Evolutionary conservation across 257 asterid genomes (phyloP), one percentile per base, ranked within the genome.

Genomic region (Hygrophila difformis): DNA sequence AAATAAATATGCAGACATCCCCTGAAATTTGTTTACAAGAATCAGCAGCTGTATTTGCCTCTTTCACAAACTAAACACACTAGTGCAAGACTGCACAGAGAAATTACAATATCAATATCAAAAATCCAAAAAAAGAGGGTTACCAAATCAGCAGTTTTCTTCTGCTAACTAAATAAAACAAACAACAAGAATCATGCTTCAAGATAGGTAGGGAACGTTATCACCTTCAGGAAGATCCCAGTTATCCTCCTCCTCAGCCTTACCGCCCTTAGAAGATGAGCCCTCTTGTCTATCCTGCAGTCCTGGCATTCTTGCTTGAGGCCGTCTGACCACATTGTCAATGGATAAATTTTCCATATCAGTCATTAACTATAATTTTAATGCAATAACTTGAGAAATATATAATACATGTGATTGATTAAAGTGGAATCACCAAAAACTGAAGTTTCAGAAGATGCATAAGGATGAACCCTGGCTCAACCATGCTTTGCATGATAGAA

Each of bases 201-300:
- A 31, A 50, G 18, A 48, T 70, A 51, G 72, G 26, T 50, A 73
- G 60, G 85, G 76, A 39, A 80, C 45, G 34, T 33, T 12, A 24
- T 26, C 73, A 19, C 76, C 78, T 2, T 45, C 57, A 19, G 91
- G 91, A 12, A 78, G 73, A 15, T 75, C 94, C 94, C 94, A 78
- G 71, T 82, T 82, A 60, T 76, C 89, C 18, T 68, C 69, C 2
- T 64, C 82, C 0, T 76, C 81, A 2, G 61, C 81, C 3, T 29
- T 66, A 57, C 67, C 70, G 55, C 18, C 49, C 55, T 66, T 69
- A 3, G 73, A 13, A 4, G 39, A n/a, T n/a, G n/a, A n/a, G n/a
- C n/a, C 39, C 60, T 65, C 85, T 52, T 57, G 68, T 49, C 21
- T 64, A 37, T 70, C 82, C 22, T 41, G 61, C 1, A 61, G 49